Percentiles rank a stretch among this genome's conserved stretches.
Evolutionary conservation across 352 stramenopile species (phyloP).

Genomic region (Phytophthora tentaculata): DNA sequence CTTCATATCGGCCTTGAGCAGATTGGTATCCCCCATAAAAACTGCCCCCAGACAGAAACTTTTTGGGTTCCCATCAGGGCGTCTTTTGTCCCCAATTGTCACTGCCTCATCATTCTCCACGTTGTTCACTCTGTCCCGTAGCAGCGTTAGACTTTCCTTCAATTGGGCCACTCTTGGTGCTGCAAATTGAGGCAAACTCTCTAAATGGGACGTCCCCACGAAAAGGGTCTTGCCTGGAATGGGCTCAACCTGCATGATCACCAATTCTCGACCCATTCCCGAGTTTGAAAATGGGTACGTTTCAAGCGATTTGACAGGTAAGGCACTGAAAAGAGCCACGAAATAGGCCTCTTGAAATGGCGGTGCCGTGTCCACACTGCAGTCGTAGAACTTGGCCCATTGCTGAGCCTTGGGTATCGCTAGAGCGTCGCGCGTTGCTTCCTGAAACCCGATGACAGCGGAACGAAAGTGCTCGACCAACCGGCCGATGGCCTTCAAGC

Average conservation of each 20-base stretch:
- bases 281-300: conserved; percentile 75
- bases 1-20: conserved; percentile 66
- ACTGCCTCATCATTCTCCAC: conserved; percentile 16
- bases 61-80: background rate
- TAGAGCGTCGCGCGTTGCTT: conserved; percentile 71
- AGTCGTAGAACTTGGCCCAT: conserved; percentile 81
- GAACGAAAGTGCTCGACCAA: conserved; percentile 59
- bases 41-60: conserved; percentile 58
- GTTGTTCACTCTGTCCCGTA: conserved; percentile 53
- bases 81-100: conserved; percentile 17
- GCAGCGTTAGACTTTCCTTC: conserved; percentile 53
- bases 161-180: conserved; percentile 57
- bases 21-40: conserved; percentile 83
- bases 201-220: conserved; percentile 72
- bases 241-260: conserved; percentile 61
- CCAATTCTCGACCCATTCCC: conserved; percentile 76
- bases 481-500: conserved; percentile 67
- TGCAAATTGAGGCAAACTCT: conserved; percentile 71
- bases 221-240: conserved; percentile 53
- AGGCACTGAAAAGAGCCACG: conserved; percentile 76
- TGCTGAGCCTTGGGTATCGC: conserved; percentile 56
- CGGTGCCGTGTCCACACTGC: conserved; percentile 68
- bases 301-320: conserved; percentile 66
- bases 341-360: conserved; percentile 82
- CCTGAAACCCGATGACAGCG: conserved; percentile 79